Evolutionary conservation across 2,329 filamentous ascomycete genomes (phyloP).

Genomic region (Sporothrix globosa): DNA sequence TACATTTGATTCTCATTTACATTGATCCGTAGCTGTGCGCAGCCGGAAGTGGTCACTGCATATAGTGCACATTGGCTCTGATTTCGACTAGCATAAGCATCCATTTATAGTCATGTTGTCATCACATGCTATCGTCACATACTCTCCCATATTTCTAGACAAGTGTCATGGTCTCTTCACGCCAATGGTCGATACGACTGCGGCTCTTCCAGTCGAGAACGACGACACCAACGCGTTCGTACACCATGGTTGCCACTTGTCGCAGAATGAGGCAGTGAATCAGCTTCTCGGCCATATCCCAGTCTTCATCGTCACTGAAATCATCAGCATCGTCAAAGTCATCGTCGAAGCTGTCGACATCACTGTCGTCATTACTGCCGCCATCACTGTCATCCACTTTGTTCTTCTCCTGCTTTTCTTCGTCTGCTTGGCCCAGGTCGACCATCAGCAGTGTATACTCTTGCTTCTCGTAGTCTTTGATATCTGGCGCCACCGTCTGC

Average conservation of each 20-base stretch:
- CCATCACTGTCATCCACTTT: not conserved
- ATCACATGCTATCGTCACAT: not conserved
- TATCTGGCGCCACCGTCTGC: not conserved
- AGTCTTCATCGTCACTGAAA: not conserved
- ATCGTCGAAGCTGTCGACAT: not conserved
- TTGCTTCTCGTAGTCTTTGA: not conserved
- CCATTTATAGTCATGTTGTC: not conserved
- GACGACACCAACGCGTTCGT: not conserved
- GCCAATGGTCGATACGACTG: not conserved
- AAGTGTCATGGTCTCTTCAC: not conserved
- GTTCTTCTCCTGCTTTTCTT: not conserved
- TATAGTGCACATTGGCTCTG: not conserved
- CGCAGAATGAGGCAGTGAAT: conserved; percentile 18
- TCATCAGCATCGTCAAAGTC: not conserved
- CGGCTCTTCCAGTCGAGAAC: conserved; percentile 22
- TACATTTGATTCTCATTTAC: not conserved
- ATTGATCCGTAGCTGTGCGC: not conserved
- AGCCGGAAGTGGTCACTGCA: not conserved
- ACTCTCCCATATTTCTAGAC: not conserved
- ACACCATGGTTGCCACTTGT: not conserved
- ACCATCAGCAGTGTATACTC: conserved; percentile 11
- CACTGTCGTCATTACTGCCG: not conserved
- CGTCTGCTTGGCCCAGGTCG: not conserved
- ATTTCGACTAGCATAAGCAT: not conserved
- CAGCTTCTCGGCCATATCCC: not conserved